Percentiles rank a stretch among this genome's conserved stretches.
Conservation (phyloP, 164 flowering plant species). For the Kingdonia uniflora region DNA sequence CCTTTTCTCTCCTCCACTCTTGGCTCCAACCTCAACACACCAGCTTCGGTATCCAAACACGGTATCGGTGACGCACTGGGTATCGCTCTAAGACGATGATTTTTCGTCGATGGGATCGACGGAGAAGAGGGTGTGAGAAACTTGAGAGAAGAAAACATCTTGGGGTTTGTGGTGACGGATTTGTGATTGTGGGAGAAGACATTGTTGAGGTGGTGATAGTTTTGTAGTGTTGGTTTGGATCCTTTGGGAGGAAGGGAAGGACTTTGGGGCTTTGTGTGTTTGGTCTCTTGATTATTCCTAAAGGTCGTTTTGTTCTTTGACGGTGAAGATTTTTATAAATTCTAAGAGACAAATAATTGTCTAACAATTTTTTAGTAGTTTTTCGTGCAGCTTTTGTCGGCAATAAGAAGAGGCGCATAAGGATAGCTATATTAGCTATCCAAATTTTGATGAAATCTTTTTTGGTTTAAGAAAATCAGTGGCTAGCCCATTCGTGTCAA, state of each 20-base stretch:
- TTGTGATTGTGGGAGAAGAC: not conserved
- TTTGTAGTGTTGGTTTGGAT: constrained; percentile 1
- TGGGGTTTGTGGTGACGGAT: not conserved
- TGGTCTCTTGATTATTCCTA: constrained; percentile 7
- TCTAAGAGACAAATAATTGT: no score
- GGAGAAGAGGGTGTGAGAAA: constrained; percentile 15
- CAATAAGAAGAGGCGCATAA: no score
- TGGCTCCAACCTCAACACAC: constrained; percentile 58
- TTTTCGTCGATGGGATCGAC: constrained; percentile 1
- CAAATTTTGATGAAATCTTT: no score
- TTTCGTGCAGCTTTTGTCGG: no score
- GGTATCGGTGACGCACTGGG: constrained; percentile 9
- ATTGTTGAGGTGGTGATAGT: not conserved
- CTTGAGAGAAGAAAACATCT: constrained; percentile 14
- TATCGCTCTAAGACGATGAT: not conserved
- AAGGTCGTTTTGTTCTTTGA: constrained; percentile 8
- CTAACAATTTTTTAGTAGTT: no score
- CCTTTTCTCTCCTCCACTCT: constrained; percentile 82
- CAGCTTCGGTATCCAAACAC: not conserved
- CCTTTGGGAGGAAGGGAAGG: not conserved
- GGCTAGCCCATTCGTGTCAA: no score
- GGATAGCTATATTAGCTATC: no score
- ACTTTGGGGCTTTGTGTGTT: not conserved
- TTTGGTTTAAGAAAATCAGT: no score
- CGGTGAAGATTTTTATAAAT: no score